Conservation (phyloP, 306 rosid species). For the Gastrolobium bilobum region DNA sequence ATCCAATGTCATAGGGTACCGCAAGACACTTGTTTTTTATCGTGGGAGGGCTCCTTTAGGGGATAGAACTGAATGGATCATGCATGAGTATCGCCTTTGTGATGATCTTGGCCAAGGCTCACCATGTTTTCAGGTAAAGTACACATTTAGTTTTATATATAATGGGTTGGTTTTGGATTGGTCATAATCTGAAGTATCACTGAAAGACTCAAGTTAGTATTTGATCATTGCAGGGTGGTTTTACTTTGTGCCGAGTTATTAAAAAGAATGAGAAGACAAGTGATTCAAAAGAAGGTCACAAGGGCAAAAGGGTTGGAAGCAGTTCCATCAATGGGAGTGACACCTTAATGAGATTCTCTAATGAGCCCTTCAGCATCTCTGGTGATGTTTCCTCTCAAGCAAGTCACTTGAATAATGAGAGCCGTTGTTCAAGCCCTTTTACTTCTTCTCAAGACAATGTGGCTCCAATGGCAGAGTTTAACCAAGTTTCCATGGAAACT, state of each 20-base stretch:
- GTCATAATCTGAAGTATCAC: neutral
- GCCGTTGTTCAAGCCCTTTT: slow-evolving; percentile 57
- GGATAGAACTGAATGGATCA: slow-evolving; percentile 86
- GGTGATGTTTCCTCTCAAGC: slow-evolving; percentile 62
- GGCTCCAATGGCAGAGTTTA: slow-evolving; percentile 58
- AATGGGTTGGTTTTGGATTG: slow-evolving; percentile 2
- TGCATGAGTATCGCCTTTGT: slow-evolving; percentile 90
- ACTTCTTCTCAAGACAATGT: slow-evolving; percentile 60
- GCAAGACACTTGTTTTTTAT: slow-evolving; percentile 93
- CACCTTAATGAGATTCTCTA: slow-evolving; percentile 44
- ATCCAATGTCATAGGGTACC: slow-evolving; percentile 63
- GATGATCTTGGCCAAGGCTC: slow-evolving; percentile 63
- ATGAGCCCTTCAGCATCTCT: slow-evolving; percentile 55
- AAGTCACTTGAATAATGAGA: slow-evolving; percentile 57
- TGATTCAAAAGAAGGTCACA: slow-evolving; percentile 57
- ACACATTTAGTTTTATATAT: neutral
- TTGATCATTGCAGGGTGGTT: slow-evolving; percentile 67
- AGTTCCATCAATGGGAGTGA: slow-evolving; percentile 57
- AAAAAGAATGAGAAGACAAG: slow-evolving; percentile 75
- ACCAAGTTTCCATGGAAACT: slow-evolving; percentile 56
- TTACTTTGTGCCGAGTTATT: slow-evolving; percentile 82
- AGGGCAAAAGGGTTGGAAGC: slow-evolving; percentile 54
- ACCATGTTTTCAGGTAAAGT: slow-evolving; percentile 68
- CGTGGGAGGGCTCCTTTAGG: slow-evolving; percentile 92
- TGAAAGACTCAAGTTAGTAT: slow-evolving; percentile 31